Conservation (phyloP, 2,329 filamentous ascomycete species). For the Ophiostoma ulmi region DNA sequence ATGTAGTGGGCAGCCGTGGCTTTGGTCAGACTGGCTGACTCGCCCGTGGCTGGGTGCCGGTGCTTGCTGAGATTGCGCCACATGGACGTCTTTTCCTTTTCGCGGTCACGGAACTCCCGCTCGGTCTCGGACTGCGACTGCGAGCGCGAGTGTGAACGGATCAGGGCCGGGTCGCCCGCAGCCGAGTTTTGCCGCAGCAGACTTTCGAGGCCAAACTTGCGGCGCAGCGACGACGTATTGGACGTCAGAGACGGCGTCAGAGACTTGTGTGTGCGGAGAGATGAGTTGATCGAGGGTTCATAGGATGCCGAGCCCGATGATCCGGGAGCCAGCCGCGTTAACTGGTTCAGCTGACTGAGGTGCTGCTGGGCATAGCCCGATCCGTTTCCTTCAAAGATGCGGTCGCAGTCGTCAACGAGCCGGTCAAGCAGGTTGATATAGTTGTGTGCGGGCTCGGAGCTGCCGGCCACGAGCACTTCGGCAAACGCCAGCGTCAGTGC, state of each 20-base stretch:
- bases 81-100: conserved; percentile 52
- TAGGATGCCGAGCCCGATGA: conserved; percentile 33
- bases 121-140: neutral
- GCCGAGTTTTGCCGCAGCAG: conserved; percentile 63
- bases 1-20: conserved; percentile 41
- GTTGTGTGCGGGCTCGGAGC: conserved; percentile 60
- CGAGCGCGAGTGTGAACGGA: neutral
- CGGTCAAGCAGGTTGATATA: conserved; percentile 87
- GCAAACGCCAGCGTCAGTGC: conserved; percentile 84
- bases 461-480: conserved; percentile 71
- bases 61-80: conserved; percentile 85
- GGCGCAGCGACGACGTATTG: conserved; percentile 78
- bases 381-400: conserved; percentile 67
- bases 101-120: conserved; percentile 42
- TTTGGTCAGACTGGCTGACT: conserved; percentile 60
- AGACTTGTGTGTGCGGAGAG: conserved; percentile 40
- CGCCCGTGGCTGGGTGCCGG: conserved; percentile 56
- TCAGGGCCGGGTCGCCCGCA: conserved; percentile 35
- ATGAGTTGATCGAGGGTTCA: conserved; percentile 52
- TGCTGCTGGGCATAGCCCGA: conserved; percentile 42
- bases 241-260: conserved; percentile 73
- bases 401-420: conserved; percentile 82
- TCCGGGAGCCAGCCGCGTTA: neutral
- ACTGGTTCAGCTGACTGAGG: neutral
- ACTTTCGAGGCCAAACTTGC: conserved; percentile 75